phyloP scores from a whole-genome alignment of 1,284 basidiomycete genomes.

The Flammula alnicola region DNA sequence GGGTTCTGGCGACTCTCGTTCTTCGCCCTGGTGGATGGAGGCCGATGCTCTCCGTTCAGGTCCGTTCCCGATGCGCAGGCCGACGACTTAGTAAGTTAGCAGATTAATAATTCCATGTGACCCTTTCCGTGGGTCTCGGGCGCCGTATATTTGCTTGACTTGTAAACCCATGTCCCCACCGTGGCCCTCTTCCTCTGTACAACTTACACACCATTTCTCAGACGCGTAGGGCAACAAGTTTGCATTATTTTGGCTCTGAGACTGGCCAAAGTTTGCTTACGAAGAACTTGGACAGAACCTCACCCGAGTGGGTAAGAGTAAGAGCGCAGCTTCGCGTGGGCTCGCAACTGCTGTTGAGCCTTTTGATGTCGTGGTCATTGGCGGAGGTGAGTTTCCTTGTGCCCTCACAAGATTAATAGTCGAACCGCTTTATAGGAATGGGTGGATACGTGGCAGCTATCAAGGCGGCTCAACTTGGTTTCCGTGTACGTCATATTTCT shows the following conservation, averaged over 20 bases:
- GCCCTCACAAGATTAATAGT: slow-evolving; percentile 3
- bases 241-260: background rate
- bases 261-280: background rate
- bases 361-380: slow-evolving; percentile 92
- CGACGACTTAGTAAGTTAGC: no score
- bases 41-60: no score
- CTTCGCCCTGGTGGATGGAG: no score
- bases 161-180: no score
- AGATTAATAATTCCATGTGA: background rate
- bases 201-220: slow-evolving; percentile 9
- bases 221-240: slow-evolving; percentile 27
- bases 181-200: no score
- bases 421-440: slow-evolving; percentile 61
- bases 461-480: slow-evolving; percentile 94
- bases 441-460: slow-evolving; percentile 98
- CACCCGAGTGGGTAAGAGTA: slow-evolving; percentile 21
- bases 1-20: no score
- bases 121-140: no score
- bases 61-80: no score
- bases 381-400: slow-evolving; percentile 80
- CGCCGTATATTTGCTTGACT: no score
- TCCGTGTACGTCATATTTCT: slow-evolving; percentile 65
- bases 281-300: slow-evolving; percentile 16
- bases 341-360: slow-evolving; percentile 68
- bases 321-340: slow-evolving; percentile 35